Conservation (phyloP, 2,329 filamentous ascomycete species). For the Penicillium sp. region DNA sequence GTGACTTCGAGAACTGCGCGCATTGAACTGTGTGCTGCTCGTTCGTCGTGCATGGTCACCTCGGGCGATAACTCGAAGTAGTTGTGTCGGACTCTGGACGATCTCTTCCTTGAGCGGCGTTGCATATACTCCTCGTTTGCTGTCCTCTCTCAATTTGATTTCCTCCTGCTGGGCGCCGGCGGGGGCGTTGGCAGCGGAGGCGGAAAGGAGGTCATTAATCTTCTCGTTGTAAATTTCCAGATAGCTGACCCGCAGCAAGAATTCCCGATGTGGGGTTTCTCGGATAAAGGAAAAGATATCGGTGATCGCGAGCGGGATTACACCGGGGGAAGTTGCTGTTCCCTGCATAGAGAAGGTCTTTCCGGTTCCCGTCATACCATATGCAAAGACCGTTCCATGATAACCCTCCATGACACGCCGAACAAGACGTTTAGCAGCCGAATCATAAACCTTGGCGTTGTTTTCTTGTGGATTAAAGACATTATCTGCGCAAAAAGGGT, state of each 20-base stretch:
- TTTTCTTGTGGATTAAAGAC: constrained; percentile 93
- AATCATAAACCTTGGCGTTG: constrained; percentile 92
- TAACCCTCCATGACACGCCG: constrained; percentile 98
- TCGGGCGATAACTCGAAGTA: constrained; percentile 88
- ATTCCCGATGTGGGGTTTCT: constrained; percentile 91
- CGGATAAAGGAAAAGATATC: constrained; percentile 99
- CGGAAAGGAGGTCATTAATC: constrained; percentile 88
- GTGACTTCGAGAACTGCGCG: constrained; percentile 93
- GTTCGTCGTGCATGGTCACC: constrained; percentile 88
- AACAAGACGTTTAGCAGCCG: constrained; percentile 87
- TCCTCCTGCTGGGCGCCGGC: constrained; percentile 71
- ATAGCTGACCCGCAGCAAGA: constrained; percentile 92
- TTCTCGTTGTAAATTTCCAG: constrained; percentile 98
- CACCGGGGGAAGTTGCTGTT: constrained; percentile 89
- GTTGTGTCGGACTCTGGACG: constrained; percentile 93
- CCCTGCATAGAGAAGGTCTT: constrained; percentile 99
- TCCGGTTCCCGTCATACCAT: constrained; percentile 97
- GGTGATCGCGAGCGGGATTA: constrained; percentile 94
- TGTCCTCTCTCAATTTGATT: constrained; percentile 95
- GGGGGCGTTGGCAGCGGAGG: constrained; percentile 58
- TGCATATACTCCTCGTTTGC: constrained; percentile 93
- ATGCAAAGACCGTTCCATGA: constrained; percentile 96
- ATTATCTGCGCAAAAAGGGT: constrained; percentile 64
- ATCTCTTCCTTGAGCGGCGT: constrained; percentile 97
- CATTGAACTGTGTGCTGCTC: constrained; percentile 94